phyloP scores from a whole-genome alignment of 2,329 filamentous ascomycete species.

The Sporothrix euskadiensis region DNA sequence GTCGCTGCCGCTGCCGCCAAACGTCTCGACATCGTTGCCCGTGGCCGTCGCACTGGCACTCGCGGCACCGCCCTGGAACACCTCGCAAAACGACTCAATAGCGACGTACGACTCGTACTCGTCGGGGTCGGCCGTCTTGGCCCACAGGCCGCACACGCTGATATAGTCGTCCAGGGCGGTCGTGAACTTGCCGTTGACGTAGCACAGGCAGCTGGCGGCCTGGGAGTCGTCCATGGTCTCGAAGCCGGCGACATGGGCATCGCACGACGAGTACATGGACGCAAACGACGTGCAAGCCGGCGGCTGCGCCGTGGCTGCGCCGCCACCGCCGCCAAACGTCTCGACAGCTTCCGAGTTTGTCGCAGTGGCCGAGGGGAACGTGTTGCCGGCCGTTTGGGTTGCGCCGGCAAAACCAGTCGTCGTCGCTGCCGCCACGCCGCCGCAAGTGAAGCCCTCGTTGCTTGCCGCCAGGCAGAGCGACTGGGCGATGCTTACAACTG shows the following conservation, averaged over 20 bases:
- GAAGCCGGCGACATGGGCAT: conserved; percentile 24
- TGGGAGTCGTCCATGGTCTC: conserved; percentile 25
- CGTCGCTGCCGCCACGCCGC: conserved; percentile 18
- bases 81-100: conserved; percentile 32
- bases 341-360: not conserved
- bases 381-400: not conserved
- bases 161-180: conserved; percentile 36
- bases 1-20: conserved; percentile 8
- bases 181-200: conserved; percentile 31
- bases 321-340: not conserved
- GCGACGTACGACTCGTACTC: conserved; percentile 31
- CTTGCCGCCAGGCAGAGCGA: conserved; percentile 24
- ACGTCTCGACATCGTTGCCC: conserved; percentile 10
- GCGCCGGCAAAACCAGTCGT: not conserved
- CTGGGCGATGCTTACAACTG: conserved; percentile 22
- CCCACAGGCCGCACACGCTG: conserved; percentile 32
- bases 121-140: conserved; percentile 30
- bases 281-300: conserved; percentile 35
- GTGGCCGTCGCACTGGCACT: not conserved
- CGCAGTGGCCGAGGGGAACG: not conserved
- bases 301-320: conserved; percentile 24
- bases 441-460: conserved; percentile 27
- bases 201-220: conserved; percentile 36
- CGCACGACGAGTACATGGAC: conserved; percentile 34
- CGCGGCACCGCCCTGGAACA: conserved; percentile 1